Evolutionary conservation across 306 rosid species (phyloP).

Genomic region (Pyrus bretschneideri): DNA sequence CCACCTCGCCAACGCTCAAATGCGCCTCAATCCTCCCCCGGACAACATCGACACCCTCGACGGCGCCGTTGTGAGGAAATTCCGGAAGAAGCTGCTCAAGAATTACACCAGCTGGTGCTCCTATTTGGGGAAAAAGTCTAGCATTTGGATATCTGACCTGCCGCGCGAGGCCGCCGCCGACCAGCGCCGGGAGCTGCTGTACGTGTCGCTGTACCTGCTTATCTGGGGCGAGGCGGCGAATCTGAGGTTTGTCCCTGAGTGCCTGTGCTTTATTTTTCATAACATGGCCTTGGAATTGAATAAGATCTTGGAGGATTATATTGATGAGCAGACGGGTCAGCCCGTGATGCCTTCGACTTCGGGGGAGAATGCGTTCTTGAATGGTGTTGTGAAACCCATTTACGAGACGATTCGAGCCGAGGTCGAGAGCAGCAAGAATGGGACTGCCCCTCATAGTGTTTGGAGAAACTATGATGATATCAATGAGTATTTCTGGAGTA

Average conservation of each 20-base stretch:
- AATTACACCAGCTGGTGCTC: slow-evolving; percentile 85
- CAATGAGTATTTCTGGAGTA: slow-evolving; percentile 91
- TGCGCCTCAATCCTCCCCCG: slow-evolving; percentile 90
- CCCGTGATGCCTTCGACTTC: slow-evolving; percentile 69
- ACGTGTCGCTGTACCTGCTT: slow-evolving; percentile 66
- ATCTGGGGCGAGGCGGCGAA: slow-evolving; percentile 98
- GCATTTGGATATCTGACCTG: slow-evolving; percentile 73
- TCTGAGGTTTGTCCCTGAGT: slow-evolving; percentile 74
- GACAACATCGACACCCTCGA: slow-evolving; percentile 81
- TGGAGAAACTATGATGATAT: slow-evolving; percentile 97
- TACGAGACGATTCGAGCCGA: slow-evolving; percentile 73
- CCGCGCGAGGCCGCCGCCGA: slow-evolving; percentile 24
- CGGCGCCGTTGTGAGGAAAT: slow-evolving; percentile 56
- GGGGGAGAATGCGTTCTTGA: slow-evolving; percentile 73
- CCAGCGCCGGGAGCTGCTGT: slow-evolving; percentile 78
- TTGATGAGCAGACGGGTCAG: slow-evolving; percentile 84
- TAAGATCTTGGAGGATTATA: slow-evolving; percentile 72
- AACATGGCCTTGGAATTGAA: slow-evolving; percentile 81
- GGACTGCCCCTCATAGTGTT: slow-evolving; percentile 73
- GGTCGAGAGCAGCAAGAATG: slow-evolving; percentile 68
- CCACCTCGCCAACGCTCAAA: slow-evolving; percentile 93
- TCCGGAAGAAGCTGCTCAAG: slow-evolving; percentile 63
- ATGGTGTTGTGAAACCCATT: slow-evolving; percentile 70
- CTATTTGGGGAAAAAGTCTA: slow-evolving; percentile 74
- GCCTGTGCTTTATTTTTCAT: slow-evolving; percentile 78